A percentile compares a stretch with the other conserved stretches of the same genome.
Conservation (phyloP, 108 stramenopile genomes). For the Cyclotella baltica region DNA sequence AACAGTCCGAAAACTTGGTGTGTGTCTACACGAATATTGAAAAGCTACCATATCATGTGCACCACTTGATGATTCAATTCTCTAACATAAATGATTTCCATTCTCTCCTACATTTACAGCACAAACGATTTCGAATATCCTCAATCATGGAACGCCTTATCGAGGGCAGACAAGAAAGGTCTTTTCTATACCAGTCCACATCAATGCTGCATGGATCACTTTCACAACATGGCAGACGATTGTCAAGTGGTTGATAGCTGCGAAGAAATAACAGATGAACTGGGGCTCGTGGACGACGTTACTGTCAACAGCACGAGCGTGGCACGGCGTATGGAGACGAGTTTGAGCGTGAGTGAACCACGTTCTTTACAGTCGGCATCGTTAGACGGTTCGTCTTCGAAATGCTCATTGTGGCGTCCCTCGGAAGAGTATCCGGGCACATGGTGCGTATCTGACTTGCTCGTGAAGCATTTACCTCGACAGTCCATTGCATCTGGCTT, state of each 20-base stretch:
- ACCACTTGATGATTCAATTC: not conserved
- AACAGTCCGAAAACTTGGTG: not conserved
- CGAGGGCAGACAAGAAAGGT: not conserved
- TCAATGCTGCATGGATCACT: not conserved
- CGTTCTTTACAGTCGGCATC: not conserved
- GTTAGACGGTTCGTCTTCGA: not conserved
- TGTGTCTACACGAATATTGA: not conserved
- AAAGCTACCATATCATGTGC: not conserved
- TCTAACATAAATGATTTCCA: not conserved
- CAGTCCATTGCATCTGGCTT: too few species aligned
- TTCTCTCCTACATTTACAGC: too few species aligned
- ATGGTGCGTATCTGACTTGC: too few species aligned
- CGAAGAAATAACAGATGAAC: not conserved
- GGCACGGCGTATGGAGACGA: too few species aligned
- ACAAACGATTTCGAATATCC: not conserved
- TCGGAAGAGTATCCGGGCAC: not conserved
- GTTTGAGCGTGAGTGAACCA: not conserved
- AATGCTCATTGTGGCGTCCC: not conserved
- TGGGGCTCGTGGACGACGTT: too few species aligned
- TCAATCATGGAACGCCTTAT: not conserved
- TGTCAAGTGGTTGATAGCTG: not conserved
- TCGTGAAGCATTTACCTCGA: too few species aligned
- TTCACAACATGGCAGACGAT: not conserved
- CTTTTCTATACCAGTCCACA: not conserved
- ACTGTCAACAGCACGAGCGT: not conserved